These are phyloP conservation scores for Zygotorulaspora sp. DNA, from an alignment of 805 yeast species.

Conservation along the genomic window DNA sequence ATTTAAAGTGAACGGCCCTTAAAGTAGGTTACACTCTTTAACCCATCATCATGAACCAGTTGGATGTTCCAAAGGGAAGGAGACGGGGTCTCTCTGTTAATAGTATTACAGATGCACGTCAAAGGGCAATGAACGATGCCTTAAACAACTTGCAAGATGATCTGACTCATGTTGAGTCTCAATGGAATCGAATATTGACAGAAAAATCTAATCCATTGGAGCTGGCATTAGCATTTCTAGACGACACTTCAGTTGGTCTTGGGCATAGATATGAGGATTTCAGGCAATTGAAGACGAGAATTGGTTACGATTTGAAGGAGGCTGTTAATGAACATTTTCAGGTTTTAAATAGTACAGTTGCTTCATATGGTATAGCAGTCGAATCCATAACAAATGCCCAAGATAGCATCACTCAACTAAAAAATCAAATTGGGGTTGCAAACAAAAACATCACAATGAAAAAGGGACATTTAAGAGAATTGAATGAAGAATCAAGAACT, in stretches of 20 bases:
- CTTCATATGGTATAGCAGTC: slow-evolving; percentile 72
- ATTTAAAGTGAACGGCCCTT: too few relatives aligned
- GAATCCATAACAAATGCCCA: slow-evolving; percentile 63
- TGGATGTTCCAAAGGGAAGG: slow-evolving; percentile 21
- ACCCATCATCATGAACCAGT: slow-evolving; percentile 19
- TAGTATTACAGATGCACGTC: slow-evolving; percentile 28
- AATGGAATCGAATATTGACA: slow-evolving; percentile 48
- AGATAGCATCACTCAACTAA: slow-evolving; percentile 46
- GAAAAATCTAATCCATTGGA: slow-evolving; percentile 76
- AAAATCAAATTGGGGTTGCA: slow-evolving; percentile 45
- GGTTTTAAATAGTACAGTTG: slow-evolving; percentile 79
- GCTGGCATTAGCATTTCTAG: slow-evolving; percentile 74
- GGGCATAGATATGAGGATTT: slow-evolving; percentile 72
- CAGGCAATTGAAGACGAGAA: slow-evolving; percentile 49
- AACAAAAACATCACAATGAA: slow-evolving; percentile 49
- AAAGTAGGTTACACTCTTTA: neutral
- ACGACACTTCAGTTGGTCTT: slow-evolving; percentile 85
- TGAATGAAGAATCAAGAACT: slow-evolving; percentile 57
- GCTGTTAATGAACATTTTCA: slow-evolving; percentile 81
- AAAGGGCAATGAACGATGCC: slow-evolving; percentile 28
- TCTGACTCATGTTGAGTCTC: slow-evolving; percentile 34
- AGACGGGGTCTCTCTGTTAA: slow-evolving; percentile 32
- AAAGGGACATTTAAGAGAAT: slow-evolving; percentile 54
- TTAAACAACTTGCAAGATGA: slow-evolving; percentile 30
- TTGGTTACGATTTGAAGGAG: slow-evolving; percentile 53